Evolutionary conservation across 768 basidiomycete species (phyloP).

Genomic region (Auriculariales sp.): DNA sequence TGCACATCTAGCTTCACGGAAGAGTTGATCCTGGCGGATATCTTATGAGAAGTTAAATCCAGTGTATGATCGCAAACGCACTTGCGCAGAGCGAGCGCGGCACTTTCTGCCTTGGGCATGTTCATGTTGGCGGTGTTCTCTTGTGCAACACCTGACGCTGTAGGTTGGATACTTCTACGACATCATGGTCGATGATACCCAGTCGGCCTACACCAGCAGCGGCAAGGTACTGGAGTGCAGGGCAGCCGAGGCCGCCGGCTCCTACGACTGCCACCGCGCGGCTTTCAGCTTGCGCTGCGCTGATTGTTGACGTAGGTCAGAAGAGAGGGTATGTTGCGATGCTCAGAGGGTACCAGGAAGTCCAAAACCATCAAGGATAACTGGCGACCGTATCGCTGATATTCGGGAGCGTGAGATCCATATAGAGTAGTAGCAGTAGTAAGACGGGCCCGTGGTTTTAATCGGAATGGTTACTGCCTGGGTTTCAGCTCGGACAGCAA

Average conservation of each 20-base stretch:
- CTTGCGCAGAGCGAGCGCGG: slow-evolving; percentile 53
- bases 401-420: no score
- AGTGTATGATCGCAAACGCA: slow-evolving; percentile 16
- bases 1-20: slow-evolving; percentile 43
- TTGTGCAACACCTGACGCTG: slow-evolving; percentile 88
- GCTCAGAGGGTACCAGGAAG: slow-evolving; percentile 51
- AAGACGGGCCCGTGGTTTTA: no score
- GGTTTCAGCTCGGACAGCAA: no score
- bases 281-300: slow-evolving; percentile 72
- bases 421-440: no score
- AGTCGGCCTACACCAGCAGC: slow-evolving; percentile 87
- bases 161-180: slow-evolving; percentile 77
- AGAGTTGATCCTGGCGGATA: slow-evolving; percentile 55
- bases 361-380: slow-evolving; percentile 86
- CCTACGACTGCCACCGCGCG: slow-evolving; percentile 76
- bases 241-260: slow-evolving; percentile 92
- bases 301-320: slow-evolving; percentile 14
- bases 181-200: slow-evolving; percentile 80
- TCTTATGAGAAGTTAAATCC: neutral
- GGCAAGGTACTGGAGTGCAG: slow-evolving; percentile 85
- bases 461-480: no score
- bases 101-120: slow-evolving; percentile 69
- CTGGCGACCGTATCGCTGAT: slow-evolving; percentile 85
- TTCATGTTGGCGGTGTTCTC: slow-evolving; percentile 43
- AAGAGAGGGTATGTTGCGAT: neutral